These are phyloP conservation scores for Suillus clintonianus DNA, from an alignment of 768 basidiomycete genomes.

Conservation along the genomic window DNA sequence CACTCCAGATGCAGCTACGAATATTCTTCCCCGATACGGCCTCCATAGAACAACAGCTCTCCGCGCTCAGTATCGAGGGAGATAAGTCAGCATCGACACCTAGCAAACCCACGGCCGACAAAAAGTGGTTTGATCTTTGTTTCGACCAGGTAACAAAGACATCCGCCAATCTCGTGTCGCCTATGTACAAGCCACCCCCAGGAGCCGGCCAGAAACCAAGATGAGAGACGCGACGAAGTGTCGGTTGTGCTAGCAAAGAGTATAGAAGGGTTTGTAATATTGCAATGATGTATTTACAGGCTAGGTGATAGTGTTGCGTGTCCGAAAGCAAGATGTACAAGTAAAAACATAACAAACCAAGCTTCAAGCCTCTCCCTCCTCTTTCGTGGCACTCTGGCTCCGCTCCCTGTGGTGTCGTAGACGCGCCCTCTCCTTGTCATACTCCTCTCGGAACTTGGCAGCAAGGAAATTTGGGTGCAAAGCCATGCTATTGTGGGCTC, in stretches of 20 bases:
- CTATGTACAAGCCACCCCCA: background rate
- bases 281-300: background rate
- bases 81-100: background rate
- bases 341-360: background rate
- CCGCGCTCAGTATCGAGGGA: constrained; percentile 20
- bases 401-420: constrained; percentile 31
- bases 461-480: constrained; percentile 64
- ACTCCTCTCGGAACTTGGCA: constrained; percentile 56
- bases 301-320: background rate
- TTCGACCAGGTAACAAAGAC: constrained; percentile 60
- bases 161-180: constrained; percentile 24
- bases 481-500: constrained; percentile 50
- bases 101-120: constrained; percentile 36
- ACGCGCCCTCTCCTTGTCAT: constrained; percentile 42
- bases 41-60: constrained; percentile 26
- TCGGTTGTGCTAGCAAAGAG: background rate
- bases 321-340: constrained; percentile 3
- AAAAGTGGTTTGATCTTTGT: constrained; percentile 67
- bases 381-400: constrained; percentile 25
- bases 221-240: background rate
- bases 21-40: constrained; percentile 24
- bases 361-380: constrained; percentile 32
- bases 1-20: constrained; percentile 34
- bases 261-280: background rate
- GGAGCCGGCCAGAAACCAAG: background rate